Conservation (phyloP, 495 filamentous ascomycete species). For the Geoglossum glabrum region DNA sequence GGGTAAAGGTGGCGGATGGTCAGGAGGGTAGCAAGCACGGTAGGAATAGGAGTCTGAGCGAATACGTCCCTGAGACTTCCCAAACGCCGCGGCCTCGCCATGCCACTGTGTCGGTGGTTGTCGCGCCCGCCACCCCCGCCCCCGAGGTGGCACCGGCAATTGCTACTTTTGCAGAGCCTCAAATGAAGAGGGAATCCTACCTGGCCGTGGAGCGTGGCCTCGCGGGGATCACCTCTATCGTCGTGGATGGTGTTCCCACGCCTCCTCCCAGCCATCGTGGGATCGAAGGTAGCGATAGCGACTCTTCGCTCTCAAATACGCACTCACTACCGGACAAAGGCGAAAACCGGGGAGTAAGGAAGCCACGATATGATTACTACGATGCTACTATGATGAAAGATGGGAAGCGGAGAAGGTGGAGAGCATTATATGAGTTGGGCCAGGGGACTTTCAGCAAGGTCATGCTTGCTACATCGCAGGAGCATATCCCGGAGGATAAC, state of each 20-base stretch:
- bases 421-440: slow-evolving; percentile 59
- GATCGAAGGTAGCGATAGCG: slow-evolving; percentile 26
- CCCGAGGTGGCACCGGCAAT: slow-evolving; percentile 21
- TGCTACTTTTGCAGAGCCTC: slow-evolving; percentile 20
- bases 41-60: slow-evolving; percentile 68
- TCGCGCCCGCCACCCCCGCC: background rate
- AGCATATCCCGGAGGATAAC: slow-evolving; percentile 8
- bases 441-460: slow-evolving; percentile 94
- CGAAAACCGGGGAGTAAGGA: slow-evolving; percentile 14
- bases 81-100: slow-evolving; percentile 44
- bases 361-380: slow-evolving; percentile 32
- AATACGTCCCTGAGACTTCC: slow-evolving; percentile 57
- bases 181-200: slow-evolving; percentile 60
- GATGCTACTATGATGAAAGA: slow-evolving; percentile 38
- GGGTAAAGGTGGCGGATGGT: slow-evolving; percentile 9
- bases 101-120: slow-evolving; percentile 41
- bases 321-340: slow-evolving; percentile 6
- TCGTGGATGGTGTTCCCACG: slow-evolving; percentile 42
- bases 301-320: slow-evolving; percentile 13
- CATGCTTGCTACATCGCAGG: slow-evolving; percentile 53
- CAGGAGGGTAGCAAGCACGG: slow-evolving; percentile 22
- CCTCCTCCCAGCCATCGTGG: slow-evolving; percentile 44
- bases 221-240: slow-evolving; percentile 18
- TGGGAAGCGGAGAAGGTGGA: slow-evolving; percentile 41
- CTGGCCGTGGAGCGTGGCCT: slow-evolving; percentile 59